Evolutionary conservation across 768 basidiomycete species (phyloP).

Genomic region (Kwoniella shandongensis): DNA sequence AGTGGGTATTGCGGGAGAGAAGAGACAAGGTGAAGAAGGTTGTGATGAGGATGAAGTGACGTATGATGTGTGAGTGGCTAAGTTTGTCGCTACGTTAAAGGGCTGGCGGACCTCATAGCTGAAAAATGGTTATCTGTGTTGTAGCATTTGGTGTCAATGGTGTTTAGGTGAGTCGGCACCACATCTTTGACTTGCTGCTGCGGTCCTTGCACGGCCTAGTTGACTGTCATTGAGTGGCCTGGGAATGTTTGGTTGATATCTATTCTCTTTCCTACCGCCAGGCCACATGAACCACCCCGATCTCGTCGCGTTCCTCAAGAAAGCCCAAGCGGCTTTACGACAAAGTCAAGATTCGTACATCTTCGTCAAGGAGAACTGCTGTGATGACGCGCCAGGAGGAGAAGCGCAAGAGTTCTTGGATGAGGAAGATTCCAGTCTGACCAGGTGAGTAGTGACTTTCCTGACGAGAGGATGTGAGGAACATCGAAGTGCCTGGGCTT

Average conservation of each 20-base stretch:
- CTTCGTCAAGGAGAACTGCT: constrained; percentile 89
- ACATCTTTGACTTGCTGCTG: no score
- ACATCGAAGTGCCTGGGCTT: no score
- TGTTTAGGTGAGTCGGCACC: constrained; percentile 63
- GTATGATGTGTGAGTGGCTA: constrained; percentile 67
- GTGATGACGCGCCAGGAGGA: constrained; percentile 62
- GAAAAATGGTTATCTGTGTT: not conserved
- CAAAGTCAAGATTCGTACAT: constrained; percentile 55
- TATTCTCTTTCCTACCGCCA: not conserved
- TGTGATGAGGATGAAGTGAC: constrained; percentile 56
- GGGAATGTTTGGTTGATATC: not conserved
- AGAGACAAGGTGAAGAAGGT: constrained; percentile 53
- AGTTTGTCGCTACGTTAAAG: not conserved
- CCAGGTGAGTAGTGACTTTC: constrained; percentile 61
- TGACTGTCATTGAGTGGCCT: not conserved
- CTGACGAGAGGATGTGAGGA: no score
- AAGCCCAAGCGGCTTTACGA: constrained; percentile 66
- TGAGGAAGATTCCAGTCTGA: constrained; percentile 83
- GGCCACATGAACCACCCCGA: constrained; percentile 72
- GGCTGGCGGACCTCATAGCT: constrained; percentile 3
- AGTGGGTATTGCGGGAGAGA: constrained; percentile 69
- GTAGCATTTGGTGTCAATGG: constrained; percentile 89
- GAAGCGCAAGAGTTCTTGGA: constrained; percentile 66
- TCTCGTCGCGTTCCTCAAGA: constrained; percentile 71
- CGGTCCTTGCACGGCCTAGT: not conserved